Base-by-base conservation (phyloP, 768 basidiomycete species). In the Trametopsis cervina region DNA sequence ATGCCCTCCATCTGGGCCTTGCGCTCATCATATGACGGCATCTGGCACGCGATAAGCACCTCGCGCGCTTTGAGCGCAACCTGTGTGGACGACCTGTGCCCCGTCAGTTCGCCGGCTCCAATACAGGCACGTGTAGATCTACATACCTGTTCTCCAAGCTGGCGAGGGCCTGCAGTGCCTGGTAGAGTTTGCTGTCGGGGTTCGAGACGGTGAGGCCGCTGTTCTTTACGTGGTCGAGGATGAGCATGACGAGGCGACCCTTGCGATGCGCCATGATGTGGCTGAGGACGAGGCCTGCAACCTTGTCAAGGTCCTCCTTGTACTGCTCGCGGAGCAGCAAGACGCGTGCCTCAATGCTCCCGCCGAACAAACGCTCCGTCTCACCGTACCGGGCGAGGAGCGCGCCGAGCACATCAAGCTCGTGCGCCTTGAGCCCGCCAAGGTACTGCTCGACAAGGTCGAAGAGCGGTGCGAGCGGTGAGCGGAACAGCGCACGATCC, bases 11-110 rank as follows among this genome's bases (percentile, higher is more conserved):
- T 95, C 66, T 99, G 96, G 22, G 80, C 71, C 36, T 84, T 73
- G 49, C 96, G 86, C 65, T 98, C 96, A 60, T 97, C 93, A 62
- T 90, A 95, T 12, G 93, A 95, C 4, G 96, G 96, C 80, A 99
- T 87, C 64, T 95, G 91, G 40, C 89, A 90, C 25, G 91, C 76
- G 60, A 99, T 98, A 40, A 98, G 77, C 5, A 96, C 96, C 70
- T 99, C 96, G 40, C 96, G 88, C 36, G 96, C 96, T 67, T 95
- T 97, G 54, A 99, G 69, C 2, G 94, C 78, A 27, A 98, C 94
- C 47, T 84, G 74, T 24, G 82, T 89, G n/a, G 94, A 95, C 4
- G 91, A 91, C 60, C 87, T 89, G 55, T 39, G 13, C 29, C 25
- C 21, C 20, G 20, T 23, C 40, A 29, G 37, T 12, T 27, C 11